Evolutionary conservation across 1,139 yeast species (phyloP).

Genomic region (Candida sp.): DNA sequence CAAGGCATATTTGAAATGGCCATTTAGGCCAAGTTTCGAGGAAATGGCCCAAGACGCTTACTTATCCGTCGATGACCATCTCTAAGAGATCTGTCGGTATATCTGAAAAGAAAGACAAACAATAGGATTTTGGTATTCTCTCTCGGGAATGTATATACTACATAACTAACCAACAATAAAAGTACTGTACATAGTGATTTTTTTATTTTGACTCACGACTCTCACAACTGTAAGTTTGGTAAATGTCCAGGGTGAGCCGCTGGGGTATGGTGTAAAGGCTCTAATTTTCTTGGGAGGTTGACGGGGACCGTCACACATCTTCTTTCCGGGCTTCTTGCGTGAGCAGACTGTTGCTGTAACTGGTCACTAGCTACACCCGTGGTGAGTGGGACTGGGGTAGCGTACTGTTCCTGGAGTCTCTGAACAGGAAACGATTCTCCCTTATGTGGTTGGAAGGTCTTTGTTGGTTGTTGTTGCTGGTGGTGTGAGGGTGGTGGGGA

Average conservation of each 20-base stretch:
- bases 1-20: conserved; percentile 70
- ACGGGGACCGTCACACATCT: conserved; percentile 11
- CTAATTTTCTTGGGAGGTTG: background rate
- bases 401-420: conserved; percentile 5
- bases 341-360: background rate
- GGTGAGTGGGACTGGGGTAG: conserved; percentile 3
- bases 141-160: background rate
- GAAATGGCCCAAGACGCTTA: conserved; percentile 10
- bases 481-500: no score
- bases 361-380: background rate
- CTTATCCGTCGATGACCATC: no score
- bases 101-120: conserved; percentile 13
- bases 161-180: background rate
- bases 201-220: background rate
- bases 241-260: conserved; percentile 1
- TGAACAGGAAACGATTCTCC: background rate
- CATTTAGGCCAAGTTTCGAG: conserved; percentile 69
- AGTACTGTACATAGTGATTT: background rate
- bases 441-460: no score
- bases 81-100: background rate
- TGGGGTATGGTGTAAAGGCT: background rate
- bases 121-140: background rate
- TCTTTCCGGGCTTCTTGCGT: background rate
- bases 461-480: no score
- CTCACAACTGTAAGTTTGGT: conserved; percentile 1